These are phyloP conservation scores for Magnaporthiopsis incrustans DNA, from an alignment of 2,329 filamentous ascomycete genomes.

Conservation along the genomic window DNA sequence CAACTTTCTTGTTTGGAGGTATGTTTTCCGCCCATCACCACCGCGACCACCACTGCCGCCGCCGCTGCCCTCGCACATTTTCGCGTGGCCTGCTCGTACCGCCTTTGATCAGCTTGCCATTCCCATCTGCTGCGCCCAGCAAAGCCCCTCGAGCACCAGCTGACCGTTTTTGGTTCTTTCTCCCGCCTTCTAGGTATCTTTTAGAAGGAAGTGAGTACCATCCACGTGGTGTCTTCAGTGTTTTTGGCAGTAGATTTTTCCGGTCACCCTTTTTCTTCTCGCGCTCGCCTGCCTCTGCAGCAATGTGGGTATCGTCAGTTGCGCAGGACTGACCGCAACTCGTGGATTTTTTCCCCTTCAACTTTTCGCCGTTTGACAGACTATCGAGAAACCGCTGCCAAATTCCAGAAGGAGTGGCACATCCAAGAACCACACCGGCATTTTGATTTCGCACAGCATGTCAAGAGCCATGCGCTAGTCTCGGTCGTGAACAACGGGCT, in stretches of 20 bases:
- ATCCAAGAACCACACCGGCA: constrained; percentile 53
- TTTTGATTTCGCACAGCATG: constrained; percentile 56
- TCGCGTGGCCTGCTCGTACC: constrained; percentile 1
- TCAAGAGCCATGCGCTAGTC: constrained; percentile 57
- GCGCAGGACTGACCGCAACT: constrained; percentile 23
- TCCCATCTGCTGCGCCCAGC: neutral
- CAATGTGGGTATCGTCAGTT: constrained; percentile 9
- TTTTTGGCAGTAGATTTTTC: constrained; percentile 10
- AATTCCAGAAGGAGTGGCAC: constrained; percentile 63
- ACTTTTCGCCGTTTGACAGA: constrained; percentile 31
- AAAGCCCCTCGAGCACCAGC: neutral
- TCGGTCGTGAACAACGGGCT: constrained; percentile 56
- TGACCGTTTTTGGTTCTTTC: constrained; percentile 4
- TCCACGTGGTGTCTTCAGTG: constrained; percentile 9
- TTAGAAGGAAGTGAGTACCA: constrained; percentile 52
- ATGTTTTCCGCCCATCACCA: constrained; percentile 23
- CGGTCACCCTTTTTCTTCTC: constrained; percentile 2
- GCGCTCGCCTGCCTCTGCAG: neutral
- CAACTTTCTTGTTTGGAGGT: constrained; percentile 67
- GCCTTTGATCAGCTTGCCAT: neutral
- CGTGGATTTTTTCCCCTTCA: constrained; percentile 14
- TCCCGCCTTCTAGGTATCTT: constrained; percentile 39
- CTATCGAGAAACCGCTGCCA: constrained; percentile 59
- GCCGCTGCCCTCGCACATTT: constrained; percentile 3
- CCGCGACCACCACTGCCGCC: too few relatives aligned